Evolutionary conservation across 768 basidiomycete genomes (phyloP), one percentile per base, ranked within the genome.

Genomic region (Solioccasus polychromus): DNA sequence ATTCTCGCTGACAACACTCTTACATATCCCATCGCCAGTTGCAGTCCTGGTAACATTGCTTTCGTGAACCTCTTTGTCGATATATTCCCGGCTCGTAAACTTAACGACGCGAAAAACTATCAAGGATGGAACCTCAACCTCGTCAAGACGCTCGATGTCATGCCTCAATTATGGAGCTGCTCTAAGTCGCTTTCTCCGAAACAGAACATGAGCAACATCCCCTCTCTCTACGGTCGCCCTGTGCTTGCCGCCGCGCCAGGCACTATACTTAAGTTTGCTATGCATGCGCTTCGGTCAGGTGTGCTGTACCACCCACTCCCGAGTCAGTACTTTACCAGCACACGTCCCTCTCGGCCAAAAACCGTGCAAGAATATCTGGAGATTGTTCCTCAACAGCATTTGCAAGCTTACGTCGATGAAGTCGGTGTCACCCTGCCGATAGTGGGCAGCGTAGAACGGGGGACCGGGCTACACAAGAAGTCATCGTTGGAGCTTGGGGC

Each of bases 41-140:
- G 39, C 6, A 44, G 39, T 30, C 46, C 46, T 8, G 52, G 52
- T 1, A 43, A 53, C 42, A 17, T 23, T 18, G n/a, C 8, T 2
- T 52, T 48, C 15, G 19, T 25, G 1, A 17, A 50, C 2, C 45
- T 50, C 35, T 58, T 58, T 12, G 3, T 18, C 14, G 0, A 10
- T 10, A 41, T 35, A 3, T 45, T 54, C 35, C 52, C 48, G 2
- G 1, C 17, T 20, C 36, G 30, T 20, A 43, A 30, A 18, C 6
- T 9, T 14, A 12, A 6, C 7, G 12, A 14, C 2, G 25, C 30
- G 4, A 3, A 6, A 0, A 28, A 31, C 9, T 51, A 59, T 28
- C 18, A 50, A 11, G 45, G 42, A 1, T 58, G 57, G 56, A 57
- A 58, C 35, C 36, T 24, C 7, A 58, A 58, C 36, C 46, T 57